Base-by-base conservation (phyloP, 495 filamentous ascomycete species). In the Bombardia bombarda region DNA sequence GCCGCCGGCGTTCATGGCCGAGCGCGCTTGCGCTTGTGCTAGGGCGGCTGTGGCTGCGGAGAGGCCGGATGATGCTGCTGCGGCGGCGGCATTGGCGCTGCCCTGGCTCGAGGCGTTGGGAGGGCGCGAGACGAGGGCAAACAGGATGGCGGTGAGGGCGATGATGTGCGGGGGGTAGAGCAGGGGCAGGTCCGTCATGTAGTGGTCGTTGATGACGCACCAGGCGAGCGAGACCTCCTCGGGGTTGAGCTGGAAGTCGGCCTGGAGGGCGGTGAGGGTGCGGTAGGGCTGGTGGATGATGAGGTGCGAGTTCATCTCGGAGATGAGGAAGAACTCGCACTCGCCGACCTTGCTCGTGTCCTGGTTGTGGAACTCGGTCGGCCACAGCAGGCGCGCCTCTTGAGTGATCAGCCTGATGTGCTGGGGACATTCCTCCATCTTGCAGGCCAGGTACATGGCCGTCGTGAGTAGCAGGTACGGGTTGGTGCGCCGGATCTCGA, bases 211-310 rank as follows among this genome's bases (percentile, higher is more conserved):
- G 67, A 98, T 86, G 47, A 96, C 79, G 4, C 79, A 85, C 77
- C 84, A 86, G 30, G 89, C 84, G 13, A 90, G 75, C 33, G 74
- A 72, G 32, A 73, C 68, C 57, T 98, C 93, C 43, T 97, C 93
- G 35, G 74, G 75, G 37, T 73, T 79, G 16, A 98, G 72, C 18
- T 65, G 63, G 43, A 97, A 78, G 19, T 80, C 75, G 38, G 65
- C 60, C 52, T 86, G 82, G 23, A 97, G 73, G 38, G 80, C 78
- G 24, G 76, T 77, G 42, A 98, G 70, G 34, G 82, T 90, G 35
- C 90, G 86, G 61, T 98, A 98, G n/a, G 92, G 92, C 59, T 97
- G 90, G 60, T 97, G 90, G 12, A 95, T 70, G 58, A 98, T 97
- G 47, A 98, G 75, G 43, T 95, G 89, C 4, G 87, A 92, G 61